Evolutionary conservation across 345 rosid genomes (phyloP).

Genomic region (Pugionium dolabratum): DNA sequence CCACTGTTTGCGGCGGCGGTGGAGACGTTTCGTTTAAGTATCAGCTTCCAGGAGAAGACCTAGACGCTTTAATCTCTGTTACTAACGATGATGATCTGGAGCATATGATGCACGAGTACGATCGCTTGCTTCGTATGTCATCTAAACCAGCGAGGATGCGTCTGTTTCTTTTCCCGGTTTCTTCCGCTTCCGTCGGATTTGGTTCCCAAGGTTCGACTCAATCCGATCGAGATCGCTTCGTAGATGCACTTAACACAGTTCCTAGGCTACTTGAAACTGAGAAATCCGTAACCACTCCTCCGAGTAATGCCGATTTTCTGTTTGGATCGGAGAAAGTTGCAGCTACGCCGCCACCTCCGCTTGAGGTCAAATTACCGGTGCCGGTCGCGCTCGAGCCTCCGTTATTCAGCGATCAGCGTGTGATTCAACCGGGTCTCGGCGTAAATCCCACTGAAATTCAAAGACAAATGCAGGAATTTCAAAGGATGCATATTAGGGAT

Average conservation of each 20-base stretch:
- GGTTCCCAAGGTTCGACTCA: slow-evolving; percentile 57
- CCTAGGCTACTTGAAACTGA: slow-evolving; percentile 44
- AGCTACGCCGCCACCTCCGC: slow-evolving; percentile 37
- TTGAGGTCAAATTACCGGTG: slow-evolving; percentile 36
- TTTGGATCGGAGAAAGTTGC: slow-evolving; percentile 37
- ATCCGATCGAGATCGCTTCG: slow-evolving; percentile 76
- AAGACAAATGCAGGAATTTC: slow-evolving; percentile 63
- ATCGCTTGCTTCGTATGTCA: slow-evolving; percentile 51
- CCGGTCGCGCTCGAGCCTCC: slow-evolving; percentile 33
- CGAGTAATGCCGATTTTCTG: slow-evolving; percentile 54
- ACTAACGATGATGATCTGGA: slow-evolving; percentile 92
- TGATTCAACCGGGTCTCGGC: slow-evolving; percentile 47
- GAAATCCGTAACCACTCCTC: slow-evolving; percentile 36
- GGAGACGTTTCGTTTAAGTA: slow-evolving; percentile 70
- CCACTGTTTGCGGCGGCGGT: slow-evolving; percentile 49
- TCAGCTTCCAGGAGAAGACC: slow-evolving; percentile 34
- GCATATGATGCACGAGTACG: slow-evolving; percentile 50
- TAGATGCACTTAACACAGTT: slow-evolving; percentile 60
- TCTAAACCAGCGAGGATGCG: slow-evolving; percentile 89
- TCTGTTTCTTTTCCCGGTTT: slow-evolving; percentile 64
- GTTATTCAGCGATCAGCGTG: slow-evolving; percentile 35
- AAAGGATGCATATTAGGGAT: slow-evolving; percentile 75
- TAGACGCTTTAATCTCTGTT: slow-evolving; percentile 92
- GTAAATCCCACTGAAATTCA: slow-evolving; percentile 53
- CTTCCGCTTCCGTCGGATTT: slow-evolving; percentile 38